Base-by-base conservation (phyloP, 352 stramenopile species). In the Phytophthora cajani region DNA sequence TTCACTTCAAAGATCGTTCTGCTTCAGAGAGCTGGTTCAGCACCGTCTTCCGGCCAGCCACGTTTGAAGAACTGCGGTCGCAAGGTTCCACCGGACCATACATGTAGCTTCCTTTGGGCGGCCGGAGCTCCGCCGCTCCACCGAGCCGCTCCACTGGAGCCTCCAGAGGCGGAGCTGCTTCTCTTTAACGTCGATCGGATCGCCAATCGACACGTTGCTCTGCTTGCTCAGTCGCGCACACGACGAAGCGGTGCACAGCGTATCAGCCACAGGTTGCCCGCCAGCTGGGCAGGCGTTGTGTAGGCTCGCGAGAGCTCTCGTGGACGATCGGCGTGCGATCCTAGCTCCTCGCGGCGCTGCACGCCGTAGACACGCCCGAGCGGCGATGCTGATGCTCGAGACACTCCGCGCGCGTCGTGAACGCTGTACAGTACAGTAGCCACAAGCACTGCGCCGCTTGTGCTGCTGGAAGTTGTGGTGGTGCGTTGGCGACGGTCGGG, bases 11-110 rank as follows among this genome's bases (percentile, higher is more conserved):
- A 70, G 70, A 77, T 77, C 65, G 23, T 69, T 64, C 59, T 55
- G 32, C 44, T 67, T 74, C 64, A 77, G 65, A 77, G 65, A 76
- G 69, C 69, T 68, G 71, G 71, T 74, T 74, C 60, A 46, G 21
- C 32, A 8, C 51, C 60, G 59, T 63, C 65, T 74, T 58, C 58
- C 64, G 58, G 52, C 52, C 62, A 67, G 56, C 57, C 59, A 40
- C 50, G 67, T 65, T 65, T 56, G n/a, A 12, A 36, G 57, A 75
- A 72, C 42, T 14, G 44, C 7, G 16, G 12, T 53, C 33, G 51
- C 47, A 58, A 16, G 14, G 38, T 16, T 40, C 21, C 21, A 32
- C 30, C 27, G 33, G 21, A 6, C 27, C 0, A 42, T 42, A 42
- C 33, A 17, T 44, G 36, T n/a, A 17, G 12, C 1, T 40, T 40